Percentiles rank a stretch among this genome's conserved stretches.
phyloP scores from a whole-genome alignment of 106 monocot genomes.

The Apostasia ramifera region DNA sequence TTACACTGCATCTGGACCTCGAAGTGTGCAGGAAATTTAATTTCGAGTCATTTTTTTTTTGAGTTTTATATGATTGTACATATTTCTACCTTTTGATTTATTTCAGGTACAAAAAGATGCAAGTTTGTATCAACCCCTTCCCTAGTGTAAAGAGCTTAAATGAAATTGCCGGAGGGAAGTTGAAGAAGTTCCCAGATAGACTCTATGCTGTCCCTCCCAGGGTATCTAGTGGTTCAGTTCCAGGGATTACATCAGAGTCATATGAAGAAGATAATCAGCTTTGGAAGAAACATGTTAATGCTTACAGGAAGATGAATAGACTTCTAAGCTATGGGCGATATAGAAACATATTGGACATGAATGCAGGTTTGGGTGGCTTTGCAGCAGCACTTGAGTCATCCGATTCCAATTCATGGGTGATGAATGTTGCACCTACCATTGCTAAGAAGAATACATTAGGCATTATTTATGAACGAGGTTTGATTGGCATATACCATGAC shows the following conservation, averaged over 20 bases:
- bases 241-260: slow-evolving; percentile 21
- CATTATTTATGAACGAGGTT: slow-evolving; percentile 45
- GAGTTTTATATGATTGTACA: too few species aligned
- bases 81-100: not conserved
- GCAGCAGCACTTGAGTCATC: slow-evolving; percentile 35
- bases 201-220: slow-evolving; percentile 46
- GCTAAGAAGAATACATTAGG: slow-evolving; percentile 31
- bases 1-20: too few species aligned
- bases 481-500: slow-evolving; percentile 60
- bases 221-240: slow-evolving; percentile 20
- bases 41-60: too few species aligned
- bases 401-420: slow-evolving; percentile 36
- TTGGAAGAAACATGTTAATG: slow-evolving; percentile 45
- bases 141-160: slow-evolving; percentile 9
- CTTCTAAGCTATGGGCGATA: slow-evolving; percentile 31
- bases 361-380: slow-evolving; percentile 55
- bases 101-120: slow-evolving; percentile 54
- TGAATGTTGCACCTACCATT: slow-evolving; percentile 57
- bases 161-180: slow-evolving; percentile 28
- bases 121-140: slow-evolving; percentile 30
- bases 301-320: slow-evolving; percentile 49
- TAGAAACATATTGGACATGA: slow-evolving; percentile 59
- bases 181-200: slow-evolving; percentile 42
- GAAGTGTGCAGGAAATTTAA: too few species aligned
- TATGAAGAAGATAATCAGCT: slow-evolving; percentile 35